Conservation (phyloP, 148 eudicot species). For the Simmondsia chinensis region DNA sequence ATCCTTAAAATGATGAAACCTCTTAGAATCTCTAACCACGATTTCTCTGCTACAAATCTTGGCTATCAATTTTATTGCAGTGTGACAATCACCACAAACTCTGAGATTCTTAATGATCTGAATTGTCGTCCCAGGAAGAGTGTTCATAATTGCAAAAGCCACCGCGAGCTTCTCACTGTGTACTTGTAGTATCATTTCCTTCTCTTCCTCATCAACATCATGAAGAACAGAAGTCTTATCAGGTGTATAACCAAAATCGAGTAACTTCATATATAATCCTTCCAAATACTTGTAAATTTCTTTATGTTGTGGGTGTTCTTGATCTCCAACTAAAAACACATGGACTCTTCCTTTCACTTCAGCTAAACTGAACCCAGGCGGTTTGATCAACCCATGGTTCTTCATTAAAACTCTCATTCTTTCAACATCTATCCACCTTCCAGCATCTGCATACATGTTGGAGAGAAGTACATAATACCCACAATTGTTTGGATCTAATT, state of each 20-base stretch:
- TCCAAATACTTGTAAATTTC: conserved; percentile 24
- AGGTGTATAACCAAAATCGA: conserved; percentile 32
- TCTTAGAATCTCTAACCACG: conserved; percentile 36
- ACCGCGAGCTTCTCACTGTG: conserved; percentile 41
- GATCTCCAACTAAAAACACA: conserved; percentile 36
- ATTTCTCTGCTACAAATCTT: conserved; percentile 27
- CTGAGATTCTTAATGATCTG: conserved; percentile 37
- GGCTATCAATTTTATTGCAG: conserved; percentile 31
- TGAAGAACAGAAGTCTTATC: conserved; percentile 39
- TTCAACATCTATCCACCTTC: conserved; percentile 40
- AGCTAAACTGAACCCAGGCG: conserved; percentile 38
- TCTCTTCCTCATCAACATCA: conserved; percentile 52
- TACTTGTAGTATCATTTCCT: conserved; percentile 31
- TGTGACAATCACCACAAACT: conserved; percentile 38
- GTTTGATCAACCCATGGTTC: conserved; percentile 28
- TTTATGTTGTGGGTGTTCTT: conserved; percentile 27
- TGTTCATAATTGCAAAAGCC: conserved; percentile 24
- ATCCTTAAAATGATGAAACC: conserved; percentile 36
- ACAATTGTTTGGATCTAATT: conserved; percentile 29
- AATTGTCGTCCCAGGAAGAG: conserved; percentile 29
- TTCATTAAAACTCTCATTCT: conserved; percentile 34
- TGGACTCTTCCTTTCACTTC: conserved; percentile 37
- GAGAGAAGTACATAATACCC: conserved; percentile 47
- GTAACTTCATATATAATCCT: conserved; percentile 22
- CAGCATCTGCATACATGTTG: conserved; percentile 40